phyloP scores from a whole-genome alignment of 1,284 basidiomycete species.

The Blastosporella zonata region DNA sequence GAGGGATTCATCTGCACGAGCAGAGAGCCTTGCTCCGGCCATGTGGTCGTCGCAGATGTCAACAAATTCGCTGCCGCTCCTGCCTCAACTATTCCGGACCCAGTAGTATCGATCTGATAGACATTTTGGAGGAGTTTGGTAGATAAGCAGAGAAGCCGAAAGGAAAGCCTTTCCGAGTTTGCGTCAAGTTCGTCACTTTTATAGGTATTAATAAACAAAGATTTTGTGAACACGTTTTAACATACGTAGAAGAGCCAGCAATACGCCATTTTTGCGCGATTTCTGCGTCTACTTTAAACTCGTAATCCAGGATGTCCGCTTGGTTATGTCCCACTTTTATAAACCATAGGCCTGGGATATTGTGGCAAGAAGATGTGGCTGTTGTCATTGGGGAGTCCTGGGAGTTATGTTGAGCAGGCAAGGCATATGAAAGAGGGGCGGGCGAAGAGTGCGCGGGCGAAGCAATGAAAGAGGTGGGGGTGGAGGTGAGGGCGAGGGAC shows the following conservation, averaged over 20 bases:
- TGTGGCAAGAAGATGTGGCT: constrained; percentile 20
- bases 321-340: constrained; percentile 29
- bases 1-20: constrained; percentile 42
- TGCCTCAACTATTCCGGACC: constrained; percentile 20
- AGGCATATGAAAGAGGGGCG: background rate
- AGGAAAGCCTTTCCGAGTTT: constrained; percentile 23
- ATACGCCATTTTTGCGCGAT: constrained; percentile 31
- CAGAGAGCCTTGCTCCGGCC: constrained; percentile 47
- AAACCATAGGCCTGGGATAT: constrained; percentile 41
- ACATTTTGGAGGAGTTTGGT: constrained; percentile 27
- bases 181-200: constrained; percentile 2
- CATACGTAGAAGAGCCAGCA: constrained; percentile 12
- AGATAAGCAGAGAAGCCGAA: constrained; percentile 42
- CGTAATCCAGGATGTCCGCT: constrained; percentile 27
- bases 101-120: constrained; percentile 17
- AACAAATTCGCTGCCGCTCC: constrained; percentile 32
- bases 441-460: background rate
- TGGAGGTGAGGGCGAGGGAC: background rate
- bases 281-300: constrained; percentile 32
- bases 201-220: constrained; percentile 5
- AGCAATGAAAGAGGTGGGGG: background rate
- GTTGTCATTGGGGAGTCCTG: background rate
- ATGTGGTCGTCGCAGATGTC: constrained; percentile 34
- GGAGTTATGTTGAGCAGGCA: background rate
- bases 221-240: background rate